phyloP scores from a whole-genome alignment of 257 asterid species.

The Voacanga thouarsii region DNA sequence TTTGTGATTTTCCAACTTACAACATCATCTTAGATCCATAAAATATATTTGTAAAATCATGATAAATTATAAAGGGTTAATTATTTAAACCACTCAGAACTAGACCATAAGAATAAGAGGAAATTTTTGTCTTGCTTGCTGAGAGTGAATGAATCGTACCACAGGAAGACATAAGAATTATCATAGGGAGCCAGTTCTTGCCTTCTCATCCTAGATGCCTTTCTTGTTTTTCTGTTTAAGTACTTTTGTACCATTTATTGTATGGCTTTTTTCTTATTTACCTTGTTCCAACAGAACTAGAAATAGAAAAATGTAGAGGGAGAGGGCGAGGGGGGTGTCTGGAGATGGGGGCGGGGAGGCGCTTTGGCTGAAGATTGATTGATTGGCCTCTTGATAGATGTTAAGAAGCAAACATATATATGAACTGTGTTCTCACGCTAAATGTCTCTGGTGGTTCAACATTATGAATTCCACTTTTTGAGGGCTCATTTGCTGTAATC shows the following conservation, averaged over 20 bases:
- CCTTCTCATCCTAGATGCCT: background rate
- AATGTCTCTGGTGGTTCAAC: background rate
- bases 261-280: background rate
- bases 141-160: conserved; percentile 55
- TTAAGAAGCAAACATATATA: background rate
- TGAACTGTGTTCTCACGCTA: background rate
- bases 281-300: background rate
- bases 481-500: background rate
- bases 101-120: too few species aligned
- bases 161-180: background rate
- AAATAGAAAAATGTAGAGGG: background rate
- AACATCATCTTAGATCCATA: too few species aligned
- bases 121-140: conserved; percentile 77
- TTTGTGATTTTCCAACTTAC: too few species aligned
- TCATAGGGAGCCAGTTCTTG: background rate
- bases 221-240: background rate
- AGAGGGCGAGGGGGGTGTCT: too few species aligned
- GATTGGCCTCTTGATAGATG: background rate
- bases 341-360: too few species aligned
- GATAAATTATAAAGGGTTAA: too few species aligned
- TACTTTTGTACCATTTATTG: background rate
- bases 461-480: too few species aligned
- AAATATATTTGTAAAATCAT: too few species aligned
- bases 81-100: too few species aligned
- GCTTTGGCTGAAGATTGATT: background rate